A percentile compares a stretch with the other conserved stretches of the same genome.
phyloP scores from a whole-genome alignment of 306 rosid species.

The Lathyrus aphaca region DNA sequence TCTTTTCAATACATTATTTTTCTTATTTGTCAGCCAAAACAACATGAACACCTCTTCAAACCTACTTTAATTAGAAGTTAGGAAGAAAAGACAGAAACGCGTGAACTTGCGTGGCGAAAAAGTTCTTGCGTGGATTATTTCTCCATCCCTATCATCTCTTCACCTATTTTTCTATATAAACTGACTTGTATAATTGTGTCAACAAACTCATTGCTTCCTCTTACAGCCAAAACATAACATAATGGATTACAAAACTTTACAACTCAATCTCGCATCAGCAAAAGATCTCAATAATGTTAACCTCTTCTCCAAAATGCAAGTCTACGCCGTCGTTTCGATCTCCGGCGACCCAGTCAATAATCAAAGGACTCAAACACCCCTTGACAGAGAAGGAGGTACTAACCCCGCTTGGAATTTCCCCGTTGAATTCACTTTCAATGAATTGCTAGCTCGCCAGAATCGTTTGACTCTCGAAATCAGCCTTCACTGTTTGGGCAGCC shows the following conservation, averaged over 20 bases:
- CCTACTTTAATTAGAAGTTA: background rate
- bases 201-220: background rate
- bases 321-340: constrained; percentile 65
- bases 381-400: constrained; percentile 47
- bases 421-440: constrained; percentile 46
- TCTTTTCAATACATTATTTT: too few relatives aligned
- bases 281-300: constrained; percentile 61
- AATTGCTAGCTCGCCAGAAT: constrained; percentile 45
- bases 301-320: constrained; percentile 62
- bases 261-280: constrained; percentile 62
- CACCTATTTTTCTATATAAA: background rate
- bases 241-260: constrained; percentile 47
- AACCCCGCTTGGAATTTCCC: constrained; percentile 68
- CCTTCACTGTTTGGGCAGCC: constrained; percentile 49
- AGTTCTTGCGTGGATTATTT: background rate
- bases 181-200: background rate
- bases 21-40: too few relatives aligned
- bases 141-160: background rate
- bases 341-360: constrained; percentile 40
- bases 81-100: background rate
- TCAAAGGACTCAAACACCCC: constrained; percentile 48
- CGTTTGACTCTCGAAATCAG: constrained; percentile 50
- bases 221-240: background rate
- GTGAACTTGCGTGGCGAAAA: background rate
- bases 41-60: background rate